Conservation (phyloP, 768 basidiomycete genomes). For the Auriculariales sp. region DNA sequence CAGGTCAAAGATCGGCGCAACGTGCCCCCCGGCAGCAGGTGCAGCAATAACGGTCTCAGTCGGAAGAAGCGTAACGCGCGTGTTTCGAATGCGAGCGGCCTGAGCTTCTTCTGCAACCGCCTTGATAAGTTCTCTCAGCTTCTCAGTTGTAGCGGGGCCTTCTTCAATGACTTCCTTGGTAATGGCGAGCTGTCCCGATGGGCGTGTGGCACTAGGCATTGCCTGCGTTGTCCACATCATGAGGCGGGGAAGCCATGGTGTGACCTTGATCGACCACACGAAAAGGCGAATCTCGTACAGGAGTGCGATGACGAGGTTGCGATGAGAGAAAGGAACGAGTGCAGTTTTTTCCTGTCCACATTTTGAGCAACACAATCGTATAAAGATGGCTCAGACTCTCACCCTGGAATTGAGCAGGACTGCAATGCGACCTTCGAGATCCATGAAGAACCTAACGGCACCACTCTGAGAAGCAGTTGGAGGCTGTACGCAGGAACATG, state of each 20-base stretch:
- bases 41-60: too few relatives aligned
- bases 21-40: too few relatives aligned
- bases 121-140: background rate
- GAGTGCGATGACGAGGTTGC: conserved; percentile 43
- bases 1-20: conserved; percentile 25
- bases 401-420: conserved; percentile 18
- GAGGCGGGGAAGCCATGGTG: conserved; percentile 14
- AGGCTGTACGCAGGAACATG: conserved; percentile 1
- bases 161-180: conserved; percentile 3
- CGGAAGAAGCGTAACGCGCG: too few relatives aligned
- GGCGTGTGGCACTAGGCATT: conserved; percentile 7
- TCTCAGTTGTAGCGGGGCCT: background rate
- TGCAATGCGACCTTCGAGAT: conserved; percentile 42
- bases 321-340: conserved; percentile 38
- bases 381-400: background rate
- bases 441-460: conserved; percentile 25
- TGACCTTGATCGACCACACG: conserved; percentile 42
- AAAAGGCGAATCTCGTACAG: conserved; percentile 51
- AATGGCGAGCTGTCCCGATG: conserved; percentile 10
- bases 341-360: conserved; percentile 34
- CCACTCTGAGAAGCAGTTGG: conserved; percentile 2
- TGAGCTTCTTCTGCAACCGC: too few relatives aligned
- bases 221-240: conserved; percentile 19
- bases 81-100: too few relatives aligned
- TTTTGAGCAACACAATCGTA: background rate